A percentile compares a stretch with the other conserved stretches of the same genome.
Evolutionary conservation across 352 stramenopile species (phyloP).

Genomic region (Aphanomyces stellatus): DNA sequence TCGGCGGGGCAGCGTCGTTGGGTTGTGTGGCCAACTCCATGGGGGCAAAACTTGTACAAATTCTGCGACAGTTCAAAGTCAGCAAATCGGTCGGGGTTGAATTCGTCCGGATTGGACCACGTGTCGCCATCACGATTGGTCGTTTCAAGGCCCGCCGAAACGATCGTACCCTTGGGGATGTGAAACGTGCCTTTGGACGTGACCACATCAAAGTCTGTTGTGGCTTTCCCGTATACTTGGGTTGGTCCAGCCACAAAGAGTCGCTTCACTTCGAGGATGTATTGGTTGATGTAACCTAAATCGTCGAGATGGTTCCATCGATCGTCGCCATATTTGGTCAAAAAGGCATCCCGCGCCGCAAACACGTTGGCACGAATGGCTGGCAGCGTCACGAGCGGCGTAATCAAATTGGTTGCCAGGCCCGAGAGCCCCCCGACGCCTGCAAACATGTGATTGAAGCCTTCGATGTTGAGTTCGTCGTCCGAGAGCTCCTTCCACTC

Average conservation of each 20-base stretch:
- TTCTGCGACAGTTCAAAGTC: too few species aligned
- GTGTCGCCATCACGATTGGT: too few species aligned
- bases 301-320: slow-evolving; percentile 4
- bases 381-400: neutral
- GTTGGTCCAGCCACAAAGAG: slow-evolving; percentile 1
- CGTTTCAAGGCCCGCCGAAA: too few species aligned
- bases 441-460: neutral
- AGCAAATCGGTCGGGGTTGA: too few species aligned
- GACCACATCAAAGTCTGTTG: neutral
- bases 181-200: too few species aligned
- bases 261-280: slow-evolving; percentile 8
- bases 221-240: neutral
- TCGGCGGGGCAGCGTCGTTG: too few species aligned
- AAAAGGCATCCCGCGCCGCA: neutral
- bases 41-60: too few species aligned
- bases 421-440: neutral
- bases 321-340: neutral
- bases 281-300: slow-evolving; percentile 6
- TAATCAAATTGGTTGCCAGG: slow-evolving; percentile 1
- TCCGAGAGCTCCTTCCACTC: neutral
- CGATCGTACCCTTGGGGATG: too few species aligned
- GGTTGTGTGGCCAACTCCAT: too few species aligned
- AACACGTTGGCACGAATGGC: neutral
- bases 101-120: too few species aligned
- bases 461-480: neutral